Percentiles rank a stretch among this genome's conserved stretches.
Evolutionary conservation across 495 filamentous ascomycete species (phyloP).

Genomic region (Hypomontagnella submonticulosa): DNA sequence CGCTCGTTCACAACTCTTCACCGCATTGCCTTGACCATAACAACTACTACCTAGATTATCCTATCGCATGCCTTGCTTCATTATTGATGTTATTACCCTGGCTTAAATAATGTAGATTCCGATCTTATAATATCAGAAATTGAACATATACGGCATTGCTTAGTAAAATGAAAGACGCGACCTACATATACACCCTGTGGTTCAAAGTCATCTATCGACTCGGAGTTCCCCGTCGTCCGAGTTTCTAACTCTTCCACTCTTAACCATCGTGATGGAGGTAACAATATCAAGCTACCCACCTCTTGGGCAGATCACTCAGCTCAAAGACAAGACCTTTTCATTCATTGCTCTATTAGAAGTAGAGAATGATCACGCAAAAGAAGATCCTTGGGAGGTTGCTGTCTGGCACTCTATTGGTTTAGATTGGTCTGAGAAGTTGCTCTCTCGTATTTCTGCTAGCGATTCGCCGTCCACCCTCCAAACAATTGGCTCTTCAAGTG

Average conservation of each 20-base stretch:
- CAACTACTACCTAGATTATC: background rate
- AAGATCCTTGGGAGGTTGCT: constrained; percentile 74
- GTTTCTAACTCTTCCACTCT: constrained; percentile 25
- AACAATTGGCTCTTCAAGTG: constrained; percentile 42
- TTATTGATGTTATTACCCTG: background rate
- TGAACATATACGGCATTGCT: background rate
- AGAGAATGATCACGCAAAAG: constrained; percentile 61
- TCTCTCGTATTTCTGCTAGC: constrained; percentile 54
- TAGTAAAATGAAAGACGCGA: constrained; percentile 29
- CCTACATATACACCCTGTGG: constrained; percentile 11
- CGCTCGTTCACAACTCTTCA: too few relatives aligned
- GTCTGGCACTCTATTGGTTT: constrained; percentile 74
- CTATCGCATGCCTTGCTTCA: background rate
- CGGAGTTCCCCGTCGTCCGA: constrained; percentile 38
- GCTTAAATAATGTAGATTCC: background rate
- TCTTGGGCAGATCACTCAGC: constrained; percentile 73
- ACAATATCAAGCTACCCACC: constrained; percentile 67
- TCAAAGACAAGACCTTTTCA: constrained; percentile 60
- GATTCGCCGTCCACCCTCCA: constrained; percentile 53
- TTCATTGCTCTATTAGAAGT: constrained; percentile 81
- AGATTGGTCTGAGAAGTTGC: constrained; percentile 61
- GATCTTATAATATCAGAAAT: too few relatives aligned
- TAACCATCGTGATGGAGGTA: constrained; percentile 37
- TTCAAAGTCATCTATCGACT: constrained; percentile 25
- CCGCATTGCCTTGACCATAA: too few relatives aligned